Conservation (phyloP, 2,329 filamentous ascomycete genomes). For the Sordariomycetes sp. region DNA sequence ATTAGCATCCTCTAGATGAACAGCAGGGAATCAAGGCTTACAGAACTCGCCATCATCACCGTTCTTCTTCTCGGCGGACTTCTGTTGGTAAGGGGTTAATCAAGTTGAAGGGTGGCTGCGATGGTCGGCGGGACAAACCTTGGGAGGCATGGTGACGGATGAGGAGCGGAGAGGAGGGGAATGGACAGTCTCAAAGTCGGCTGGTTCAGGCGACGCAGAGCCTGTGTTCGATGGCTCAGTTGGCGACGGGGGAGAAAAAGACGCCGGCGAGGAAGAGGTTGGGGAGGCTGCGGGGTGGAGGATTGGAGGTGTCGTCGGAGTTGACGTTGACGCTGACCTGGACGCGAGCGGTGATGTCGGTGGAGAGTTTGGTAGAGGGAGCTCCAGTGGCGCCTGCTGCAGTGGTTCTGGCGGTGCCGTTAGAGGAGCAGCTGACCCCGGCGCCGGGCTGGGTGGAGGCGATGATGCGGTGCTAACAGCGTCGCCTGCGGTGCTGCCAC, state of each 20-base stretch:
- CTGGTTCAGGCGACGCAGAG: slow-evolving; percentile 14
- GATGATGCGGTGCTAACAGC: slow-evolving; percentile 13
- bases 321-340: slow-evolving; percentile 8
- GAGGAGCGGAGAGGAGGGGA: slow-evolving; percentile 12
- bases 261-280: slow-evolving; percentile 15
- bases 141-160: slow-evolving; percentile 42
- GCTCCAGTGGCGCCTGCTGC: slow-evolving; percentile 18
- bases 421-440: slow-evolving; percentile 3
- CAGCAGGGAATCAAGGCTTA: neutral
- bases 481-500: neutral
- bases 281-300: no score
- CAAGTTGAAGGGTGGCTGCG: slow-evolving; percentile 9
- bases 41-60: slow-evolving; percentile 28
- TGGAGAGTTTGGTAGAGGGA: slow-evolving; percentile 31
- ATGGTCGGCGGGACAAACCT: slow-evolving; percentile 29
- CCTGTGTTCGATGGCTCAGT: slow-evolving; percentile 18
- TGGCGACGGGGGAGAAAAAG: slow-evolving; percentile 16
- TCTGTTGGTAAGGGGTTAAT: slow-evolving; percentile 4
- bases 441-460: neutral
- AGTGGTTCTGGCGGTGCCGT: neutral
- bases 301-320: slow-evolving; percentile 11
- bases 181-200: slow-evolving; percentile 15
- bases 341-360: slow-evolving; percentile 21
- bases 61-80: slow-evolving; percentile 22
- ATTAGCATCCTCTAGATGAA: neutral